Evolutionary conservation across 352 stramenopile genomes (phyloP).

Genomic region (Pythium pyrilobum): DNA sequence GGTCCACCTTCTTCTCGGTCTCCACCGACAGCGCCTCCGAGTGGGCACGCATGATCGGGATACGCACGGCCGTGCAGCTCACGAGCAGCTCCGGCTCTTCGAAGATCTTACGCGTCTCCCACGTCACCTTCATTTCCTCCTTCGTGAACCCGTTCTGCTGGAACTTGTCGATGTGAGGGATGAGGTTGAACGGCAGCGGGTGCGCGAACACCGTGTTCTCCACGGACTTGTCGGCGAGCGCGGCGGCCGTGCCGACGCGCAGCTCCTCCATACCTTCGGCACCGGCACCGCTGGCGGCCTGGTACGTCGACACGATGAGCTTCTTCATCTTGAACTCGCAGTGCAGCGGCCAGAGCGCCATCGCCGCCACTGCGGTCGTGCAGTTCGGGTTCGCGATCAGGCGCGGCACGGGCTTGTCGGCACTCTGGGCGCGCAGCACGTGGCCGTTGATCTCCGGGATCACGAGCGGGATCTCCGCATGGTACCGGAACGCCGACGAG

Average conservation of each 20-base stretch:
- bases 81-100: slow-evolving; percentile 73
- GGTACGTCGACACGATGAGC: slow-evolving; percentile 95
- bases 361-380: slow-evolving; percentile 96
- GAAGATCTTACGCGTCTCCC: slow-evolving; percentile 98
- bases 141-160: slow-evolving; percentile 99
- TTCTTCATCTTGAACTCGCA: slow-evolving; percentile 95
- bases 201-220: slow-evolving; percentile 95
- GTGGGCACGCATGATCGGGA: slow-evolving; percentile 96
- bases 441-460: slow-evolving; percentile 96
- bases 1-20: slow-evolving; percentile 86
- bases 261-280: slow-evolving; percentile 95
- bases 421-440: slow-evolving; percentile 54
- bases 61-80: slow-evolving; percentile 94
- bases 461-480: slow-evolving; percentile 89
- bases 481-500: slow-evolving; percentile 95
- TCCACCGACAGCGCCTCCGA: slow-evolving; percentile 96
- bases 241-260: slow-evolving; percentile 76
- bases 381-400: slow-evolving; percentile 99
- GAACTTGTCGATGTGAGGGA: slow-evolving; percentile 99
- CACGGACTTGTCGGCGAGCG: slow-evolving; percentile 65
- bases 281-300: slow-evolving; percentile 90
- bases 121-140: slow-evolving; percentile 99
- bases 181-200: slow-evolving; percentile 98
- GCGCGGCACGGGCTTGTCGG: slow-evolving; percentile 48
- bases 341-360: slow-evolving; percentile 96